phyloP scores from a whole-genome alignment of 2,329 filamentous ascomycete genomes.

The Hypoxylon sp. region DNA sequence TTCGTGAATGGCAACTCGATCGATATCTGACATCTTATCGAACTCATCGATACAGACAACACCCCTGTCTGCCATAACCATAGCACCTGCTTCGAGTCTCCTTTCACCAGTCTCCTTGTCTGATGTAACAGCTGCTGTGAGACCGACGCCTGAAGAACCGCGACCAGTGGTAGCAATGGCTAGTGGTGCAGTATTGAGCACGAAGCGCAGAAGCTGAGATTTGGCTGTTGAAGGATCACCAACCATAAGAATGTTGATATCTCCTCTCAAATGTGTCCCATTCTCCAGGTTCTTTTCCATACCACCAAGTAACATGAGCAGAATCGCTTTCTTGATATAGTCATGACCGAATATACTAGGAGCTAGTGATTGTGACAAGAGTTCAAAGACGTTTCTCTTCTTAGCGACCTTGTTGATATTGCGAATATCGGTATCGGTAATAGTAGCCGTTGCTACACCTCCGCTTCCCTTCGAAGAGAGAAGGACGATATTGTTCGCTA shows the following conservation, averaged over 20 bases:
- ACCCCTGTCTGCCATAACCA: conserved; percentile 97
- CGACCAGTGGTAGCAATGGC: conserved; percentile 98
- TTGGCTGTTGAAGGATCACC: conserved; percentile 98
- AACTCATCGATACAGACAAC: conserved; percentile 99
- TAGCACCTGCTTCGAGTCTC: conserved; percentile 94
- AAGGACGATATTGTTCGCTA: conserved; percentile 95
- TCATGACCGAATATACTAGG: conserved; percentile 98
- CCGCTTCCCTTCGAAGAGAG: conserved; percentile 97
- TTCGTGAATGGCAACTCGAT: conserved; percentile 98
- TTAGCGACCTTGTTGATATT: conserved; percentile 99
- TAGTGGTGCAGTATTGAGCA: conserved; percentile 94
- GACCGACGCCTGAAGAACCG: conserved; percentile 96
- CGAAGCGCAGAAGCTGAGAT: conserved; percentile 96
- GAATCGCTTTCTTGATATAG: conserved; percentile 96
- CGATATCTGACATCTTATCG: conserved; percentile 99
- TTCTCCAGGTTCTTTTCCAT: conserved; percentile 99
- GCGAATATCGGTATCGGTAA: conserved; percentile 96
- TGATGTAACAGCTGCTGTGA: conserved; percentile 94
- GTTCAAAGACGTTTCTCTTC: conserved; percentile 91
- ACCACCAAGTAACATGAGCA: conserved; percentile 94
- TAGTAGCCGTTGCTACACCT: conserved; percentile 89
- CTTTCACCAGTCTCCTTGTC: conserved; percentile 98
- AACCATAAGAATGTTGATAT: conserved; percentile 99
- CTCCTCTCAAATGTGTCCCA: conserved; percentile 95
- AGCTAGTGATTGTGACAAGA: conserved; percentile 93